A percentile compares a stretch with the other conserved stretches of the same genome.
Conservation (phyloP, 2,329 filamentous ascomycete genomes). For the Orbilia oligospora region DNA sequence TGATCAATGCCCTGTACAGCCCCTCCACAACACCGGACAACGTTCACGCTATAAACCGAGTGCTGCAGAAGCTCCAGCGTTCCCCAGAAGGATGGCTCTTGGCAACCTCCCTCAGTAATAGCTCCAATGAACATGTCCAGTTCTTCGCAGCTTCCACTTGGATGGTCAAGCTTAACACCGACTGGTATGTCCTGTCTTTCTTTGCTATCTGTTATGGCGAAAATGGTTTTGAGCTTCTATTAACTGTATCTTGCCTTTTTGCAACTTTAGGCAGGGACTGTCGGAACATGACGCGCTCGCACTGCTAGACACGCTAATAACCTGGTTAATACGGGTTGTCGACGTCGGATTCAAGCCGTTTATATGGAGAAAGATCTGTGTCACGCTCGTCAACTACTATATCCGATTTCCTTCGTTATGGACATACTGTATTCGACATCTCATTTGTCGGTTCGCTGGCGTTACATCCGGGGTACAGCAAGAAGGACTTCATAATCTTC, state of each 20-base stretch:
- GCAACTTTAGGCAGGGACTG: slow-evolving; percentile 67
- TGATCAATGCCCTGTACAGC: slow-evolving; percentile 65
- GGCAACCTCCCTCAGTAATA: slow-evolving; percentile 80
- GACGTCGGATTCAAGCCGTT: slow-evolving; percentile 72
- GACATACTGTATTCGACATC: slow-evolving; percentile 76
- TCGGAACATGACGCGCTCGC: slow-evolving; percentile 73
- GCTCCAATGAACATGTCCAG: slow-evolving; percentile 80
- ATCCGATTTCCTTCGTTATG: slow-evolving; percentile 78
- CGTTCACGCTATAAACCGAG: slow-evolving; percentile 76
- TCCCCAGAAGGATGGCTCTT: slow-evolving; percentile 87
- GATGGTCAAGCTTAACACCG: slow-evolving; percentile 94
- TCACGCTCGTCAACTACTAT: slow-evolving; percentile 82
- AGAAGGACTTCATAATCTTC: slow-evolving; percentile 69
- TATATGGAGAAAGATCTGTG: slow-evolving; percentile 81
- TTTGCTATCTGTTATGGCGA: slow-evolving; percentile 14
- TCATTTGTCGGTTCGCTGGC: slow-evolving; percentile 72
- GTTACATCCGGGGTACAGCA: slow-evolving; percentile 70
- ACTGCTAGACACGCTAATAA: slow-evolving; percentile 74
- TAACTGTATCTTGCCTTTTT: slow-evolving; percentile 30
- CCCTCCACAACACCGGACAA: slow-evolving; percentile 65
- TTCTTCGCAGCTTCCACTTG: slow-evolving; percentile 96
- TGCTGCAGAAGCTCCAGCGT: slow-evolving; percentile 83
- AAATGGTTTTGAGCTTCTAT: background rate
- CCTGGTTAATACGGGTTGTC: slow-evolving; percentile 75
- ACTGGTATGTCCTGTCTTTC: slow-evolving; percentile 73